Evolutionary conservation across 352 stramenopile genomes (phyloP), one percentile per base, ranked within the genome.

Genomic region (Phytophthora brassicae): DNA sequence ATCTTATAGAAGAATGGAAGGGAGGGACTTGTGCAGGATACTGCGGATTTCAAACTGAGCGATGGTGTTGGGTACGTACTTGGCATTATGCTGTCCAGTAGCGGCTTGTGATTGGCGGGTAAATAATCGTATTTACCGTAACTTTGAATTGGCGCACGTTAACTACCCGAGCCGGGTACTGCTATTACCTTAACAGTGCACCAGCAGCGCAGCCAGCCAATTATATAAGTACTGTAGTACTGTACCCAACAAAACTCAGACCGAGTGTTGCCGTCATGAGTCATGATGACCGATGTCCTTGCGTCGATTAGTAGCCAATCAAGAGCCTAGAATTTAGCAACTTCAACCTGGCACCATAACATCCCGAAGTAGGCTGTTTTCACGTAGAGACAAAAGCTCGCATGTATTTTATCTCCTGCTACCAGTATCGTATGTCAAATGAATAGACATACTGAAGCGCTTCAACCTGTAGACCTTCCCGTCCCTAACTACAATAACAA

Each of bases 321-420:
- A 57, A 22, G 11, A 36, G 4, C 4, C 7, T 19, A 14, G 14
- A 64, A 45, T 16, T 11, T 11, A 26, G 0, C 17, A 58, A 52
- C 56, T 64, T 64, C 56, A 64, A 64, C 47, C 58, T 64, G 44
- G n/a, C n/a, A n/a, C n/a, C n/a, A n/a, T n/a, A n/a, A n/a, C n/a
- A n/a, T n/a, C n/a, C n/a, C n/a, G n/a, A n/a, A n/a, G n/a, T n/a
- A n/a, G n/a, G n/a, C n/a, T n/a, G n/a, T n/a, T n/a, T n/a, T n/a
- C n/a, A n/a, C n/a, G n/a, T n/a, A n/a, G n/a, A n/a, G n/a, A n/a
- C n/a, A n/a, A n/a, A 38, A 64, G 46, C 36, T 14, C 20, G 46
- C n/a, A 39, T 64, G 56, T 58, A 64, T 64, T 64, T 4, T 23
- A 56, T 28, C 35, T 20, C 35, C 35, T 42, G 35, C 14, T 42